A percentile compares a stretch with the other conserved stretches of the same genome.
Evolutionary conservation across 768 basidiomycete species (phyloP).

Genomic region (Filobasidium wieringae): DNA sequence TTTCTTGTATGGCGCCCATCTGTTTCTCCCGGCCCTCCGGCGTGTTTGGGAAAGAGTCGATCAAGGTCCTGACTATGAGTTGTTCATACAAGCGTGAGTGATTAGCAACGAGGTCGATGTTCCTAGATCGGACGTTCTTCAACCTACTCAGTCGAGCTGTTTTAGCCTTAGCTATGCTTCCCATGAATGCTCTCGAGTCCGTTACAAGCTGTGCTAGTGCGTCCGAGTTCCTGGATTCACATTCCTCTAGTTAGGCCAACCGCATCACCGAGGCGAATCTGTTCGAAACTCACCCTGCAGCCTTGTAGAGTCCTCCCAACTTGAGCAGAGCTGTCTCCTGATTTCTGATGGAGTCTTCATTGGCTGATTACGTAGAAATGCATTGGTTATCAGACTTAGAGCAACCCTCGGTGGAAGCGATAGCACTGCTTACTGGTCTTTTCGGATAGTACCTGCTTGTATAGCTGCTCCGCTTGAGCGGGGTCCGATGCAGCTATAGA

Average conservation of each 20-base stretch:
- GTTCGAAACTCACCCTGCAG: slow-evolving; percentile 55
- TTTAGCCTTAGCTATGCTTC: slow-evolving; percentile 91
- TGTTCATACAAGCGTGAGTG: not conserved
- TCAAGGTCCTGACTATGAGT: slow-evolving; percentile 69
- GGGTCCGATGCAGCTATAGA: slow-evolving; percentile 45
- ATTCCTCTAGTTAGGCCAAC: not conserved
- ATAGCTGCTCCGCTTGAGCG: slow-evolving; percentile 58
- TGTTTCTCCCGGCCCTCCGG: slow-evolving; percentile 63
- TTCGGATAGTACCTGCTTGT: slow-evolving; percentile 54
- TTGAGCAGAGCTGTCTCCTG: slow-evolving; percentile 77
- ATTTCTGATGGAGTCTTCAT: slow-evolving; percentile 54
- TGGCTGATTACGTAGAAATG: slow-evolving; percentile 25
- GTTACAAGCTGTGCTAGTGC: slow-evolving; percentile 78
- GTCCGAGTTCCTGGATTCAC: slow-evolving; percentile 56
- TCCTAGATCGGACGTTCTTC: not conserved
- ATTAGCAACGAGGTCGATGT: not conserved
- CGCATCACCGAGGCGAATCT: not conserved
- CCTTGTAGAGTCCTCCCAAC: slow-evolving; percentile 74
- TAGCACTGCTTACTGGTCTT: slow-evolving; percentile 38
- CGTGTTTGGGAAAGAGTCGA: slow-evolving; percentile 74
- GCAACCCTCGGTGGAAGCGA: too few relatives aligned
- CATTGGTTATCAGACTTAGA: not conserved
- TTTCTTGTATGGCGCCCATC: slow-evolving; percentile 74
- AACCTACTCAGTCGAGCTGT: slow-evolving; percentile 83
- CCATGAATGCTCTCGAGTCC: slow-evolving; percentile 71